Base-by-base conservation (phyloP, 768 basidiomycete genomes). In the Amanita exitialis region DNA sequence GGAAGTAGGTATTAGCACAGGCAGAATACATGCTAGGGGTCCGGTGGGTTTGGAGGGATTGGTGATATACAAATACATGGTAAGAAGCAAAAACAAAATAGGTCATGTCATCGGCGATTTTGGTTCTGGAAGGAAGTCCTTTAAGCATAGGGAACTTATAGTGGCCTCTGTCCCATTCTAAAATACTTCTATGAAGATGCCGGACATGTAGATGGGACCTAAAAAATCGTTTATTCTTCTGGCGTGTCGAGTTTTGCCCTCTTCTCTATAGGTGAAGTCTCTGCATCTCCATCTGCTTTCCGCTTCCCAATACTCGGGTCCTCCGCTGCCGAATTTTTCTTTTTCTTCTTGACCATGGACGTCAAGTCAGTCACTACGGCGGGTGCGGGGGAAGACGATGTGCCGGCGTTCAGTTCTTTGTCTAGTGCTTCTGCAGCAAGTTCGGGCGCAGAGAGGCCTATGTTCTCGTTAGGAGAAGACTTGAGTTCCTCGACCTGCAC, bases 1-100 rank as follows among this genome's bases (percentile, higher is more conserved):
- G 4, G 96, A 98, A 67, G 95, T 99, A 0, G 96, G 96, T 7
- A 96, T 99, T 60, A 89, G 87, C 64, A 99, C 96, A 0, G 94
- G 95, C 1, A 83, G 89, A 61, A 95, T 96, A 51, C 96, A 99
- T 61, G 94, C 96, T 13, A 76, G 95, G 37, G 96, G 96, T 3
- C 96, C 96, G 0, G 95, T 98, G 1, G 95, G 95, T 0, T 72
- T 97, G 47, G 90, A 97, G 57, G 92, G 92, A 1, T 71, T 96
- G 56, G 87, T 93, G 36, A 96, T 84, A 52, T 98, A 99, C 75
- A 98, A 98, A 70, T 99, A 97, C 66, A 81, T 92, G 72, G 67
- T 98, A 69, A 72, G 78, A 66, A 93, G 92, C 66, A 80, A 72
- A 58, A 82, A 70, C 44, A 72, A 72, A 41, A 72, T 67, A 45